Percentiles rank a stretch among this genome's conserved stretches.
Conservation (phyloP, 441 rosid genomes). For the Erysimum pusillum region DNA sequence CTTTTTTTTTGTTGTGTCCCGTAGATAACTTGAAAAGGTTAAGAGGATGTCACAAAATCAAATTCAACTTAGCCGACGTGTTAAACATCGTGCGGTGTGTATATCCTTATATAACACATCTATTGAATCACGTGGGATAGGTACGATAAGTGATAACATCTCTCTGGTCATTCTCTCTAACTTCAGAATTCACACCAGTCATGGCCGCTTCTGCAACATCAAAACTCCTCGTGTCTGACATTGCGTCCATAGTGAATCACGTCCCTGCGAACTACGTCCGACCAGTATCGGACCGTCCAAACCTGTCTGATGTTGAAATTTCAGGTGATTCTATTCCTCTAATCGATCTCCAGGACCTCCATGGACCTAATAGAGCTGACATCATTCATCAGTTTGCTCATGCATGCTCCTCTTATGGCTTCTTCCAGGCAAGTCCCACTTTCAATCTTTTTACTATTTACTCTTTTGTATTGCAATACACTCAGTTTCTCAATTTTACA, state of each 20-base stretch:
- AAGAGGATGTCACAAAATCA: background rate
- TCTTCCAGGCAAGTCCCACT: constrained; percentile 60
- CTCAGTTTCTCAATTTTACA: background rate
- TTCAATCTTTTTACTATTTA: no score
- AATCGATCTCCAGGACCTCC: constrained; percentile 60
- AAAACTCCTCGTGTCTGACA: constrained; percentile 54
- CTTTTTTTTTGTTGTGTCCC: background rate
- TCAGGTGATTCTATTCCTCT: constrained; percentile 58
- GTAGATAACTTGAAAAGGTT: background rate
- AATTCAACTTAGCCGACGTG: constrained; percentile 2
- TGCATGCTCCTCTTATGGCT: constrained; percentile 66
- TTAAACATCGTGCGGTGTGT: constrained; percentile 12
- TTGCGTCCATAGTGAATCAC: constrained; percentile 49
- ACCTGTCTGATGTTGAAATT: constrained; percentile 44
- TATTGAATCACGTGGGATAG: background rate
- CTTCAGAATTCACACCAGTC: constrained; percentile 17
- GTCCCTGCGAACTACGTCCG: constrained; percentile 62
- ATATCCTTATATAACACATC: constrained; percentile 19
- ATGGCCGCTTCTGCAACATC: constrained; percentile 26
- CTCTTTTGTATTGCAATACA: no score
- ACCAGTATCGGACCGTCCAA: constrained; percentile 67
- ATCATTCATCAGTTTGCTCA: constrained; percentile 51
- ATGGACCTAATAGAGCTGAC: constrained; percentile 50
- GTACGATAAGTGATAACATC: background rate
- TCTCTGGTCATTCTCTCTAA: no score